Evolutionary conservation across 441 rosid genomes (phyloP).

Genomic region (Francoa sonchifolia): DNA sequence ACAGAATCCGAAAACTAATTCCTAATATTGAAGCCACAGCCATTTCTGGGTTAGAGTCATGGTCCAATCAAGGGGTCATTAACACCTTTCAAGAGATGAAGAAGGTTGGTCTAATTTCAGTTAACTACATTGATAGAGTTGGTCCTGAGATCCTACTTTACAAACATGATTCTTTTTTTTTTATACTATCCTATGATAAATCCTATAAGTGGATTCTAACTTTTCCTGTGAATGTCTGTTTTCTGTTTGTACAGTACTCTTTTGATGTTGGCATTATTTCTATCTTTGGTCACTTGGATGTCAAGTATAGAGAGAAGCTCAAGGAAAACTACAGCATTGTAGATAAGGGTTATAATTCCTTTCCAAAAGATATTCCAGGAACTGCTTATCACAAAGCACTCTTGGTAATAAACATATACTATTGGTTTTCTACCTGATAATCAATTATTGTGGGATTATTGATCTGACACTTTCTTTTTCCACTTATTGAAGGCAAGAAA

Average conservation of each 20-base stretch:
- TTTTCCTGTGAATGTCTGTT: no score
- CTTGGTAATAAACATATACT: conserved; percentile 25
- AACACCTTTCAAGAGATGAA: conserved; percentile 68
- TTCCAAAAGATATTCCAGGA: conserved; percentile 63
- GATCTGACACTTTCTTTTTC: background rate
- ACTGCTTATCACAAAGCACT: conserved; percentile 67
- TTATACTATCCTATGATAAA: no score
- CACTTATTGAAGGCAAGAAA: conserved; percentile 53
- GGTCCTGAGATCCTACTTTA: no score
- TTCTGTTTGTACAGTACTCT: conserved; percentile 36
- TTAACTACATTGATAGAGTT: background rate
- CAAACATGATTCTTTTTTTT: no score
- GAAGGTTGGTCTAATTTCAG: conserved; percentile 40
- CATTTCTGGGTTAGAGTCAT: conserved; percentile 40
- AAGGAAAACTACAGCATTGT: conserved; percentile 49
- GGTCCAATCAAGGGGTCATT: conserved; percentile 27
- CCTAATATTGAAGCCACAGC: conserved; percentile 46
- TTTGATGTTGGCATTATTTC: conserved; percentile 73
- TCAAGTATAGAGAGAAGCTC: conserved; percentile 34
- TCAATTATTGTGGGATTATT: background rate
- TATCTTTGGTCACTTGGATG: conserved; percentile 54
- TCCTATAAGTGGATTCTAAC: no score
- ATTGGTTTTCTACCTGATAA: background rate
- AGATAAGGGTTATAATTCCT: conserved; percentile 80
- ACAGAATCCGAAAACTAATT: conserved; percentile 37